Evolutionary conservation across 352 stramenopile genomes (phyloP), one percentile per base, ranked within the genome.

Genomic region (Phytophthora pseudosyringae): DNA sequence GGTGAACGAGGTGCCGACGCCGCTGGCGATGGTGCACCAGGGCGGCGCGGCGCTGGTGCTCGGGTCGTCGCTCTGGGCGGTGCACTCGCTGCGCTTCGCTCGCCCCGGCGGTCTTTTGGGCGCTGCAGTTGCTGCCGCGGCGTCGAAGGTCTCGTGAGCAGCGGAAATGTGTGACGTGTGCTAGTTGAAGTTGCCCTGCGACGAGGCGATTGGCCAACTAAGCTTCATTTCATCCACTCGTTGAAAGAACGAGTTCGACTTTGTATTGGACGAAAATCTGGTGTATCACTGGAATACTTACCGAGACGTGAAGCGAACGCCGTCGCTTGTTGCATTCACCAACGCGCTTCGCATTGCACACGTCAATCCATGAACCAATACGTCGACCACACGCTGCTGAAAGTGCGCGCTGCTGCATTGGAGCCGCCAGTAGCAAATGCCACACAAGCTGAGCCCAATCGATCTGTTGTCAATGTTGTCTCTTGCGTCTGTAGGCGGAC

Each of bases 1-100:
- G 13, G 81, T 99, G 65, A 94, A 97, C 50, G 97, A 98, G 68
- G 95, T 99, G 35, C 97, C 97, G 2, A 91, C 98, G 18, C 67
- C 76, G 21, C 73, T 99, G 12, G 96, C 96, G 29, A 95, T 98
- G 49, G 86, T 82, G 32, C 97, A 99, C 80, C 92, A 98, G 39
- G 72, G 78, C 7, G 81, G 81, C 4, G 81, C 83, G 3, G 71
- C 62, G 4, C 46, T 87, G 41, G 77, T 90, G 32, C 66, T 92
- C 4, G 76, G 73, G 0, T 86, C 83, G 47, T 90, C 81, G 35
- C 54, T 92, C n/a, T 92, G 83, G 83, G 74, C 66, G 12, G 29
- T 92, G 41, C 73, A 89, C 59, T 78, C 79, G 21, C 67, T 92
- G 51, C 81, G 80, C 53, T 92, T 90, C 50, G 81, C 81, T 36